phyloP scores from a whole-genome alignment of 2,329 filamentous ascomycete genomes.

The Colletotrichum falcatum region DNA sequence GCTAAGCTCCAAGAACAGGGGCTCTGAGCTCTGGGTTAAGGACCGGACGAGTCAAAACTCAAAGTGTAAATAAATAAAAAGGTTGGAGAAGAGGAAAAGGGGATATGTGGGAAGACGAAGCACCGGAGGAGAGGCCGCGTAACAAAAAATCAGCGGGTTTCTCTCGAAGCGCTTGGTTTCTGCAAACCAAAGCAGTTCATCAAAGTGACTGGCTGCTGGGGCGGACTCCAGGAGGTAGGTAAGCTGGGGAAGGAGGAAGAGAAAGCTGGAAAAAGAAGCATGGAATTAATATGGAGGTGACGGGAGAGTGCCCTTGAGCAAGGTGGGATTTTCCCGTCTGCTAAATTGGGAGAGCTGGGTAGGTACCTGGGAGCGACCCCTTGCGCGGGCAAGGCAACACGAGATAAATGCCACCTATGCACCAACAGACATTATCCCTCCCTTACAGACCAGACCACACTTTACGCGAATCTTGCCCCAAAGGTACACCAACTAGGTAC shows the following conservation, averaged over 20 bases:
- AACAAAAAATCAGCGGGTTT: conserved; percentile 16
- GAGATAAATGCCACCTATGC: conserved; percentile 42
- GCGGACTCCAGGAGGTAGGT: conserved; percentile 4
- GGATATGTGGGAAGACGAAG: conserved; percentile 21
- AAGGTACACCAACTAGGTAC: not conserved
- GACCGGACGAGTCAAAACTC: conserved; percentile 43
- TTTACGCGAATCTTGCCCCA: conserved; percentile 35
- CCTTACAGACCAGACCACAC: conserved; percentile 35
- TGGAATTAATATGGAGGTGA: conserved; percentile 40
- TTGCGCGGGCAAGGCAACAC: conserved; percentile 30
- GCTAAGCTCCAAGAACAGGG: conserved; percentile 40
- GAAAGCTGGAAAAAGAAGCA: conserved; percentile 32
- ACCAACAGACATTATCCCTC: conserved; percentile 38
- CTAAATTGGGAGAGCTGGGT: conserved; percentile 37
- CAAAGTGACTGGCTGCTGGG: conserved; percentile 22
- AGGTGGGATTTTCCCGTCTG: conserved; percentile 27
- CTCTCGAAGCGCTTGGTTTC: conserved; percentile 25
- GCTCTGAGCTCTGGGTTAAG: conserved; percentile 40
- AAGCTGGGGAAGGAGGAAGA: conserved; percentile 9
- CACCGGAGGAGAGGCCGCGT: conserved; percentile 26
- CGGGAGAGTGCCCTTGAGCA: conserved; percentile 25
- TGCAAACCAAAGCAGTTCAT: conserved; percentile 29
- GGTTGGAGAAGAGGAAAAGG: conserved; percentile 27
- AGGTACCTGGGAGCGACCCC: conserved; percentile 27
- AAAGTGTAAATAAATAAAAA: conserved; percentile 31